Evolutionary conservation across 306 rosid genomes (phyloP), one percentile per base, ranked within the genome.

Genomic region (Mimosa pudica): DNA sequence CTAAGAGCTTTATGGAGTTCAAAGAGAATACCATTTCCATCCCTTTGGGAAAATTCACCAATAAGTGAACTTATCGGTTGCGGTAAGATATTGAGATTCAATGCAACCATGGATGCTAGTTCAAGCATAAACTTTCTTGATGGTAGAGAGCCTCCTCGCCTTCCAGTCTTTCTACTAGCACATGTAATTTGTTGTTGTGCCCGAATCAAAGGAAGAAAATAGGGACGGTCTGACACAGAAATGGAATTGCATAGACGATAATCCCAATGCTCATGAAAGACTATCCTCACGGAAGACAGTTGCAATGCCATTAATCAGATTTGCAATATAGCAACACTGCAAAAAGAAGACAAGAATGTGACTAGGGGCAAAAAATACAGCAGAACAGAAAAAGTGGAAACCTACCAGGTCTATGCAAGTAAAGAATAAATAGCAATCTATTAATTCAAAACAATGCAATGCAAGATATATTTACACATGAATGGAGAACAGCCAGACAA

Each of bases 401-500:
- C 64, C 64, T 58, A 18, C 33, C 10, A 58, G 33, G 20, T 60
- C 65, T 10, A 60, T 60, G 65, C 10, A 24, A 60, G 36, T 24
- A 24, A 24, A 20, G 5, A 60, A 18, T 60, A 24, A 24, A 24
- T 10, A 9, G 24, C 6, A 60, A 20, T 14, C 4, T 9, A 7
- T 24, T 60, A 10, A 18, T 18, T 9, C 65, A 3, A 20, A 60
- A 18, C 16, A 60, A 9, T 60, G 8, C 16, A 20, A 60, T 24
- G 36, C 36, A 24, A 24, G 65, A 20, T 5, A 57, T 57, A 24
- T 57, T 57, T 18, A 18, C 32, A 18, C 80, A 82, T 82, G 57
- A 77, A 86, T 82, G 86, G 89, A 92, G 80, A 77, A 88, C 85
- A 89, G 84, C 90, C 82, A 73, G 85, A 92, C 89, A 88, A 82